These are phyloP conservation scores for Akanthomyces lecanii DNA, from an alignment of 2,329 filamentous ascomycete genomes.

Conservation along the genomic window DNA sequence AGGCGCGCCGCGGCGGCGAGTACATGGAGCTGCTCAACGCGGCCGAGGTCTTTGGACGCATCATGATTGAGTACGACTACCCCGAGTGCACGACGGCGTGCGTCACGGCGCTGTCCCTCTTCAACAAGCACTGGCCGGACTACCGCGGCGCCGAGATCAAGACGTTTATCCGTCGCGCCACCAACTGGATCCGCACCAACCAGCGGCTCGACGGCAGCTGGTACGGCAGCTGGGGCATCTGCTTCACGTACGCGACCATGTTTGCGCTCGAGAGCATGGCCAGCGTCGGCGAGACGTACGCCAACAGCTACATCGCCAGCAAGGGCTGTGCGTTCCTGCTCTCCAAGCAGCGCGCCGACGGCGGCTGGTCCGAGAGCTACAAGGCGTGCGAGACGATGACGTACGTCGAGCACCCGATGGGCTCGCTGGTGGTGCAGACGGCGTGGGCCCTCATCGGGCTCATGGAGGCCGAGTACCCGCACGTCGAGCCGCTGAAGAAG, in stretches of 20 bases:
- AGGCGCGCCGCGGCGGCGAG: conserved; percentile 72
- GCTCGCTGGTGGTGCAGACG: conserved; percentile 89
- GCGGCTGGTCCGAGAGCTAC: conserved; percentile 97
- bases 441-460: conserved; percentile 83
- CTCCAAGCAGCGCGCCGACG: conserved; percentile 78
- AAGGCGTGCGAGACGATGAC: conserved; percentile 70
- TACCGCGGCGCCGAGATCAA: conserved; percentile 76
- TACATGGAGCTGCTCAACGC: conserved; percentile 85
- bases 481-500: conserved; percentile 65
- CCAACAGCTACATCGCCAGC: conserved; percentile 64
- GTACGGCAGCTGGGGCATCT: conserved; percentile 98
- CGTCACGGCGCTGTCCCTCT: conserved; percentile 80
- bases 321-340: conserved; percentile 83
- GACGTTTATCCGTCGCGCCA: conserved; percentile 65
- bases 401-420: conserved; percentile 69
- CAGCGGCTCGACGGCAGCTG: conserved; percentile 84
- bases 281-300: conserved; percentile 76
- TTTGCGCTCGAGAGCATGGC: conserved; percentile 87
- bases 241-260: conserved; percentile 96
- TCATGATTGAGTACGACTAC: conserved; percentile 99
- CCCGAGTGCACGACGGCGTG: conserved; percentile 96
- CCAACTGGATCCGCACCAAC: conserved; percentile 75
- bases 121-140: conserved; percentile 73
- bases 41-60: conserved; percentile 90
- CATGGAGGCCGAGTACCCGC: conserved; percentile 76